phyloP scores from a whole-genome alignment of 176 grass and related monocot species.

The Avena atlantica region DNA sequence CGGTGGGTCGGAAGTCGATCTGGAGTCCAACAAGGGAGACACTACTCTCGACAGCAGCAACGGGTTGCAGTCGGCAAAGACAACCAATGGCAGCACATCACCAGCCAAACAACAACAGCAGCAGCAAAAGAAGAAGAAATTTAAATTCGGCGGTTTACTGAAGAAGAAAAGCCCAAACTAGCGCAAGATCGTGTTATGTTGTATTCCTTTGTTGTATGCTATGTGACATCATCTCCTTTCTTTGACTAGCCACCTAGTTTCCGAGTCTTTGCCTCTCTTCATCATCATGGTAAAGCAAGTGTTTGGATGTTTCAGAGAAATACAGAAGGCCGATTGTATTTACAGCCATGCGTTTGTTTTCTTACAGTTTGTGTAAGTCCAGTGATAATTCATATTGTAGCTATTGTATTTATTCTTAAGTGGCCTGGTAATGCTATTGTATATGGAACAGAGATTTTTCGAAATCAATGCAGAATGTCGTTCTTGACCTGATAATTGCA shows the following conservation, averaged over 20 bases:
- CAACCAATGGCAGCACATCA: slow-evolving; percentile 42
- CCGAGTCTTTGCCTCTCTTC: slow-evolving; percentile 13
- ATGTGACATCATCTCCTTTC: slow-evolving; percentile 50
- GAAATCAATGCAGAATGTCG: background rate
- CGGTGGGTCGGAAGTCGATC: slow-evolving; percentile 54
- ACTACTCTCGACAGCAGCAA: slow-evolving; percentile 46
- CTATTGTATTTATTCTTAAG: slow-evolving; percentile 44
- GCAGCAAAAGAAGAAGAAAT: slow-evolving; percentile 88
- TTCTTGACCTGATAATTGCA: slow-evolving; percentile 30
- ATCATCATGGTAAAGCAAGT: slow-evolving; percentile 41
- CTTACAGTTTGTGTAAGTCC: slow-evolving; percentile 41
- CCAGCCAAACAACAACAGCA: slow-evolving; percentile 65
- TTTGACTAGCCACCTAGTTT: slow-evolving; percentile 54
- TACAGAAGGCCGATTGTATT: slow-evolving; percentile 51
- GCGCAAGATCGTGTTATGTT: slow-evolving; percentile 40
- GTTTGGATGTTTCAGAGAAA: slow-evolving; percentile 47
- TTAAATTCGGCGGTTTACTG: slow-evolving; percentile 79
- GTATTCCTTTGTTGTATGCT: slow-evolving; percentile 41
- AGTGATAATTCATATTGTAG: slow-evolving; percentile 35
- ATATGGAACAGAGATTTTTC: slow-evolving; percentile 1
- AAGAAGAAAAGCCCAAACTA: slow-evolving; percentile 84
- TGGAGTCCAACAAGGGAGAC: slow-evolving; percentile 63
- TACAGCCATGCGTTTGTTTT: slow-evolving; percentile 45
- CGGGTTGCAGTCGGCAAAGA: slow-evolving; percentile 36
- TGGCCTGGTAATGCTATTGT: slow-evolving; percentile 31